Base-by-base conservation (phyloP, 805 yeast species). In the Cyberlindnera nakhonratchasimensis region DNA sequence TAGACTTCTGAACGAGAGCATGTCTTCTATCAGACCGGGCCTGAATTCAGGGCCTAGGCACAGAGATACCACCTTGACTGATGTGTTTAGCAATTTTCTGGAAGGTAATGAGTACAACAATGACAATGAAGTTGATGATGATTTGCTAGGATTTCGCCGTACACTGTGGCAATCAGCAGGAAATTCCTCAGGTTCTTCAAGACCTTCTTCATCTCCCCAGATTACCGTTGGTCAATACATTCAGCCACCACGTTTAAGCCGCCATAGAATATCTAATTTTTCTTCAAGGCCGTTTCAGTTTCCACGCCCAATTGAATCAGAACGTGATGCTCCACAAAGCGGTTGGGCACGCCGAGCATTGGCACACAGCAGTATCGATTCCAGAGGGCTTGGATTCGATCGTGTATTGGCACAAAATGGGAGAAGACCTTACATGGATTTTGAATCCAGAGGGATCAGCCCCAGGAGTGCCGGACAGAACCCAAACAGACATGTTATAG, bases 111-210 rank as follows among this genome's bases (percentile, higher is more conserved):
- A n/a, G n/a, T n/a, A n/a, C 24, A 31, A 31, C 24, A 5, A 20
- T 12, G 17, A 17, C 11, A 24, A 31, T 31, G 20, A 20, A 7
- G 12, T 18, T 31, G 34, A 31, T 20, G 34, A 31, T 20, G 34
- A 31, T 17, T 17, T 31, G 23, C 17, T 31, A 16, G 21, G n/a
- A 6, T 24, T 31, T 23, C 34, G 34, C 17, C 34, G 21, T 12
- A 17, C 34, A 6, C 34, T 31, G 16, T 31, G 34, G 34, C 22
- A 31, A 17, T 19, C 34, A 4, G 34, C 34, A 8, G 34, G 34
- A 6, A 13, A 4, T n/a, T 22, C 33, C 6, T n/a, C 33, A 11
- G 22, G 17, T 7, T 6, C 33, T 29, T 7, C 33, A 8, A 11
- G 25, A 6, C 5, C 33, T 13, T 18, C 33, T 8, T 11, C 33